phyloP scores from a whole-genome alignment of 352 stramenopile species.

The Pythium sukuiense region DNA sequence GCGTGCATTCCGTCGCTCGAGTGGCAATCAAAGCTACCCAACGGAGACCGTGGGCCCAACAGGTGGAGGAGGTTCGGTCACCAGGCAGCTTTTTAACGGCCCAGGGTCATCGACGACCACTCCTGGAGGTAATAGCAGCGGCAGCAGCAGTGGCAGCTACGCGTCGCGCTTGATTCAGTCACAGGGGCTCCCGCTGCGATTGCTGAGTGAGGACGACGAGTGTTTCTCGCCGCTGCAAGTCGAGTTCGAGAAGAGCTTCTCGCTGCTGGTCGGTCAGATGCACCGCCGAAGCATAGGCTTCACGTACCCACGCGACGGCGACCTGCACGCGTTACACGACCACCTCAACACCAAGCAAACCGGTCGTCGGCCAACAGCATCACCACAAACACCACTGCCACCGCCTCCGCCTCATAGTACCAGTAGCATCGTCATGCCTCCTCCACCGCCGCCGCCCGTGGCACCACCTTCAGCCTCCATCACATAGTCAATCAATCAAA shows the following conservation, averaged over 20 bases:
- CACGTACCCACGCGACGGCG: conserved; percentile 23
- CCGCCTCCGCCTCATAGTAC: not conserved
- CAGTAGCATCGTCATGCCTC: not conserved
- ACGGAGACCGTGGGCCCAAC: not conserved
- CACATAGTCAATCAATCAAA: conserved; percentile 4
- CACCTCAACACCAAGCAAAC: conserved; percentile 27
- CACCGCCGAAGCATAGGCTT: conserved; percentile 38
- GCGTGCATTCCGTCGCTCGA: conserved; percentile 44
- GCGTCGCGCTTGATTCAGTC: not conserved
- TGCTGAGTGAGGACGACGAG: conserved; percentile 10
- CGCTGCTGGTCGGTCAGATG: conserved; percentile 45
- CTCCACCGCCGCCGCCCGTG: not conserved
- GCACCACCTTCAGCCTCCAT: not conserved
- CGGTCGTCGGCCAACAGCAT: not conserved
- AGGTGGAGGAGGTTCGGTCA: not conserved
- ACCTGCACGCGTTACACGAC: conserved; percentile 33
- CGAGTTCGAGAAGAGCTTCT: conserved; percentile 74
- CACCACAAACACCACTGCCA: not conserved
- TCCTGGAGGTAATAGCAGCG: not conserved
- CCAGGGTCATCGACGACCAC: not conserved
- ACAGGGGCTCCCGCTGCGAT: not conserved
- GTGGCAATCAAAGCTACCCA: not conserved
- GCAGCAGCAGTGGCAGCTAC: not conserved
- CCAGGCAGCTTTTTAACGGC: not conserved
- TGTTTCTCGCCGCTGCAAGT: conserved; percentile 55